Conservation (phyloP, 2,329 filamentous ascomycete species). For the Colletotrichum coccodes region DNA sequence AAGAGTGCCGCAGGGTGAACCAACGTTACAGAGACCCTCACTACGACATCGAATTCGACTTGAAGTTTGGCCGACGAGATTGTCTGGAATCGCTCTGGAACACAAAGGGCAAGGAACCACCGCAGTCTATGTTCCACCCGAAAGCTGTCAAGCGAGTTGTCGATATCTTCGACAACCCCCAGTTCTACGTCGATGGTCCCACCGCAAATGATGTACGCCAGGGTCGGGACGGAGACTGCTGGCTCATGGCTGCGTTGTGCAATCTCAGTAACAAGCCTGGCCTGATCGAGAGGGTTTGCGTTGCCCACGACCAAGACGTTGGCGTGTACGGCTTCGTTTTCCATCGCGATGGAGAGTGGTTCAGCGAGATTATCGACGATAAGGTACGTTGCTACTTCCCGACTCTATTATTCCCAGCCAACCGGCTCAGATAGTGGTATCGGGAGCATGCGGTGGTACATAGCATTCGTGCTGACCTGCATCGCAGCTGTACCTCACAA, state of each 20-base stretch:
- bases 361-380: constrained; percentile 67
- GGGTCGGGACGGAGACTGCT: constrained; percentile 84
- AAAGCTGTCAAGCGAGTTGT: constrained; percentile 73
- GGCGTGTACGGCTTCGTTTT: constrained; percentile 91
- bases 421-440: background rate
- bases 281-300: constrained; percentile 78
- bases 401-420: background rate
- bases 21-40: constrained; percentile 89
- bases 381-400: constrained; percentile 46
- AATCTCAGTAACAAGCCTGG: constrained; percentile 79
- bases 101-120: constrained; percentile 34
- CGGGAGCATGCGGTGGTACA: background rate
- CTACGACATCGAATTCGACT: constrained; percentile 84
- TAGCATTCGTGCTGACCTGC: background rate
- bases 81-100: constrained; percentile 59
- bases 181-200: constrained; percentile 82
- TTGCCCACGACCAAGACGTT: constrained; percentile 76
- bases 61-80: constrained; percentile 67
- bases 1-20: constrained; percentile 79
- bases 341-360: constrained; percentile 81
- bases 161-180: constrained; percentile 80
- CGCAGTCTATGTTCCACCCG: constrained; percentile 48
- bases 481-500: constrained; percentile 60
- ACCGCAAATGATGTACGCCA: constrained; percentile 83
- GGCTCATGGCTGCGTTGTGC: constrained; percentile 84